Percentiles rank a stretch among this genome's conserved stretches.
Evolutionary conservation across 306 rosid species (phyloP).

Genomic region (Calophaca sinica): DNA sequence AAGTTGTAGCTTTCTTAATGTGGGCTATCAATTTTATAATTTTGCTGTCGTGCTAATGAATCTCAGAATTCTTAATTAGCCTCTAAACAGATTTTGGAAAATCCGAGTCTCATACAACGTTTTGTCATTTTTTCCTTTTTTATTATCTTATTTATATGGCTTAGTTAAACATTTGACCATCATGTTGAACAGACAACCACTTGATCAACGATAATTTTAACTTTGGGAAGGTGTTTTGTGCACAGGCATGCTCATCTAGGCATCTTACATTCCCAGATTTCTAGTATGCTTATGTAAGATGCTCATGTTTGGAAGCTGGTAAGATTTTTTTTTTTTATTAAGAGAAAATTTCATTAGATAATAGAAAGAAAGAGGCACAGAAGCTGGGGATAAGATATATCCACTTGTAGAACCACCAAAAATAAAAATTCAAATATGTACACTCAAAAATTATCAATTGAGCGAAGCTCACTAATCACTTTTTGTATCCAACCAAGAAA

Average conservation of each 20-base stretch:
- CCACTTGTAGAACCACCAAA: slow-evolving; percentile 5
- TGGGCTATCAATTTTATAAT: slow-evolving; percentile 23
- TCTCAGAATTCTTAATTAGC: not conserved
- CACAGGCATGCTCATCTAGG: slow-evolving; percentile 23
- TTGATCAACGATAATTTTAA: slow-evolving; percentile 20
- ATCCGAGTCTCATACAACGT: not conserved
- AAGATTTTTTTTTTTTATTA: not conserved
- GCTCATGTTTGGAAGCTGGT: slow-evolving; percentile 12
- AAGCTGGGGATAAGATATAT: not conserved
- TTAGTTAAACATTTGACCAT: slow-evolving; percentile 2
- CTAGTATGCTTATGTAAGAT: slow-evolving; percentile 38
- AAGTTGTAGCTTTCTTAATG: not conserved
- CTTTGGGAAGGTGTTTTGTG: slow-evolving; percentile 9
- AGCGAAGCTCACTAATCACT: not conserved
- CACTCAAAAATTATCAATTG: not conserved
- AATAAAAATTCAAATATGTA: not conserved
- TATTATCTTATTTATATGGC: not conserved
- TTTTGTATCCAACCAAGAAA: not conserved
- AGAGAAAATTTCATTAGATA: slow-evolving; percentile 19
- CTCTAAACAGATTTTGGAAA: slow-evolving; percentile 2
- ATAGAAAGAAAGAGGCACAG: too few relatives aligned
- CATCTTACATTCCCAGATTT: slow-evolving; percentile 27
- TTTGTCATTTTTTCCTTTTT: not conserved
- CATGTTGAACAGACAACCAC: slow-evolving; percentile 18
- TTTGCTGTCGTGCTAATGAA: not conserved